Evolutionary conservation across 257 asterid genomes (phyloP).

Genomic region (Cynanchum wilfordii): DNA sequence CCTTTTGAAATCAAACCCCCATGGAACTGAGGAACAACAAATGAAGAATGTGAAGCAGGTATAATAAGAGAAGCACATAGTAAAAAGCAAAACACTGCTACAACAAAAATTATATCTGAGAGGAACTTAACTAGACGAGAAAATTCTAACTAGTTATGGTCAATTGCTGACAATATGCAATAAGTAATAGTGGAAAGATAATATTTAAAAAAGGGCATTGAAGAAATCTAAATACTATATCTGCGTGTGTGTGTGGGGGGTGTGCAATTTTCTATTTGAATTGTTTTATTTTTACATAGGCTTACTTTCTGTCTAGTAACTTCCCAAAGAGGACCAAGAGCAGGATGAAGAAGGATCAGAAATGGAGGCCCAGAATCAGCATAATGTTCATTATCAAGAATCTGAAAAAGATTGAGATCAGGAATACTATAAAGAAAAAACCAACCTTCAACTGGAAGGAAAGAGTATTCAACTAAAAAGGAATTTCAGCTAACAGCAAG

Average conservation of each 20-base stretch:
- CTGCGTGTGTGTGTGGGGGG: neutral
- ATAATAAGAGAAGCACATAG: neutral
- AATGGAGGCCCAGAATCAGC: slow-evolving; percentile 85
- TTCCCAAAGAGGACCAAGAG: slow-evolving; percentile 98
- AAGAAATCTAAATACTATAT: too few species aligned
- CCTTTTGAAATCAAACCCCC: slow-evolving; percentile 88
- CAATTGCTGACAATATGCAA: neutral
- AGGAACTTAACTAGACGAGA: neutral
- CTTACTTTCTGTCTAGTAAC: slow-evolving; percentile 83
- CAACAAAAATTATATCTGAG: neutral
- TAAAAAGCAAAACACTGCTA: neutral
- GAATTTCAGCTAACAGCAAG: slow-evolving; percentile 10
- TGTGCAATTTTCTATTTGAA: neutral
- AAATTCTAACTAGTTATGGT: neutral
- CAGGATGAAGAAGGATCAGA: slow-evolving; percentile 94
- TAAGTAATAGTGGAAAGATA: neutral
- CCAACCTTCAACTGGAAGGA: neutral
- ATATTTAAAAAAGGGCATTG: too few species aligned
- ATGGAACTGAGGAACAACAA: slow-evolving; percentile 49
- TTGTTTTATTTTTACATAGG: neutral
- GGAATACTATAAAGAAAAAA: neutral
- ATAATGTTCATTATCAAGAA: slow-evolving; percentile 69
- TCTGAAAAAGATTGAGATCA: slow-evolving; percentile 32
- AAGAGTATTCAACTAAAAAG: neutral
- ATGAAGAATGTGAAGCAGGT: slow-evolving; percentile 18